Evolutionary conservation across 257 asterid genomes (phyloP).

Genomic region (Nicotiana tabacum): DNA sequence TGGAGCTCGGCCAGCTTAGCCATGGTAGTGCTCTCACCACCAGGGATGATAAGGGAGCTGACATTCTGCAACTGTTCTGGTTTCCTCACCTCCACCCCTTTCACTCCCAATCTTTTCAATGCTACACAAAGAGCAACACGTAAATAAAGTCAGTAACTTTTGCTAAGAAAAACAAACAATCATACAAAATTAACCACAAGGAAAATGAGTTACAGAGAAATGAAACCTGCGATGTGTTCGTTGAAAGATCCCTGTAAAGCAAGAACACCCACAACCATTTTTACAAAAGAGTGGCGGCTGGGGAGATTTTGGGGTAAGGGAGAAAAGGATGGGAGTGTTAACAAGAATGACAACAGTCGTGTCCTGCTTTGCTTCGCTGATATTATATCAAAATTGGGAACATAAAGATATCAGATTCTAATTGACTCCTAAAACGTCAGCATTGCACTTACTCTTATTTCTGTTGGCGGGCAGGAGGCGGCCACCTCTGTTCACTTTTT

Average conservation of each 20-base stretch:
- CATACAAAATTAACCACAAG: not conserved
- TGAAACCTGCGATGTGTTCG: constrained; percentile 90
- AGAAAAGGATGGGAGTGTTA: too few species aligned
- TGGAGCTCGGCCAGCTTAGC: constrained; percentile 93
- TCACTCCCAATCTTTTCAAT: constrained; percentile 83
- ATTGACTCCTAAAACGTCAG: too few species aligned
- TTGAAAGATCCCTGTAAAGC: constrained; percentile 98
- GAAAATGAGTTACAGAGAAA: not conserved
- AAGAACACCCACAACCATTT: constrained; percentile 87
- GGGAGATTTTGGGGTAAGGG: not conserved
- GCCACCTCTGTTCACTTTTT: not conserved
- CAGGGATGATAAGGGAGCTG: constrained; percentile 82
- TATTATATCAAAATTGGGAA: not conserved
- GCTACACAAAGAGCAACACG: constrained; percentile 37
- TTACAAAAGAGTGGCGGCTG: not conserved
- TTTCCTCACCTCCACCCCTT: constrained; percentile 79
- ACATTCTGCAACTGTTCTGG: constrained; percentile 81
- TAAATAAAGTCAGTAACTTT: not conserved
- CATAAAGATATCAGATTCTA: not conserved
- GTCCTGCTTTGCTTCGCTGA: not conserved
- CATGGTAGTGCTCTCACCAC: constrained; percentile 99
- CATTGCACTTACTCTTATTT: not conserved
- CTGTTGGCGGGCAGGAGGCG: constrained; percentile 5
- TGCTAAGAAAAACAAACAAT: not conserved
- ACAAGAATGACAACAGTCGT: not conserved